Base-by-base conservation (phyloP, 2,329 filamentous ascomycete species). In the Penicillium sp. region DNA sequence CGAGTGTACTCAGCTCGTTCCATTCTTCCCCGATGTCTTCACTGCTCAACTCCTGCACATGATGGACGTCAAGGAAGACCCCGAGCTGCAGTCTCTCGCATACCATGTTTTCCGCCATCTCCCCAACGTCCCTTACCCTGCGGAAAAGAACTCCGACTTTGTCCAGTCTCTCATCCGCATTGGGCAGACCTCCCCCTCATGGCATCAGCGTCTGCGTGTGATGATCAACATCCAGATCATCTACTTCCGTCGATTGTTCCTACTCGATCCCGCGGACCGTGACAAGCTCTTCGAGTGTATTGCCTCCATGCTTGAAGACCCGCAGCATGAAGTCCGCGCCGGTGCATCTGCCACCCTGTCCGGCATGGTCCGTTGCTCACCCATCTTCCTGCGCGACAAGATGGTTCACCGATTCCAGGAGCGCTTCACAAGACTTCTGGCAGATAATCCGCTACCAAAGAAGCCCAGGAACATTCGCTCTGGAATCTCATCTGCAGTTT, bases 1-100 rank as follows among this genome's bases (percentile, higher is more conserved):
- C 66, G 95, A 98, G 75, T 99, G 95, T 78, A 96, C 88, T 0
- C 90, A 95, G 73, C 86, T 99, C 15, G 88, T 96, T 19, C 88
- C 89, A 3, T 98, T 97, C 85, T 98, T 99, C 82, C 91, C 93
- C 0, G 86, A 91, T 38, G 84, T 90, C 0, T 94, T 98, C 73
- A 95, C 96, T 76, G 91, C 95, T 71, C 91, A 97, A 75, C 86
- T 99, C 15, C 82, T 99, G 56, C 93, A 99, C 82, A 99, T 99
- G 95, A 99, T 99, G 94, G 95, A 99, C 73, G 92, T 99, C 76
- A 98, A 98, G 77, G 95, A 99, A 77, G 95, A 99, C 72, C 93
- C 92, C 0, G 96, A 99, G 77, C 85, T 99, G 2, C 96, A 97
- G 83, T 90, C 91, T 10, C 85, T 97, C 9, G 94, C 95, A 0